phyloP scores from a whole-genome alignment of 495 filamentous ascomycete species.

The Hypoxylon cercidicola region DNA sequence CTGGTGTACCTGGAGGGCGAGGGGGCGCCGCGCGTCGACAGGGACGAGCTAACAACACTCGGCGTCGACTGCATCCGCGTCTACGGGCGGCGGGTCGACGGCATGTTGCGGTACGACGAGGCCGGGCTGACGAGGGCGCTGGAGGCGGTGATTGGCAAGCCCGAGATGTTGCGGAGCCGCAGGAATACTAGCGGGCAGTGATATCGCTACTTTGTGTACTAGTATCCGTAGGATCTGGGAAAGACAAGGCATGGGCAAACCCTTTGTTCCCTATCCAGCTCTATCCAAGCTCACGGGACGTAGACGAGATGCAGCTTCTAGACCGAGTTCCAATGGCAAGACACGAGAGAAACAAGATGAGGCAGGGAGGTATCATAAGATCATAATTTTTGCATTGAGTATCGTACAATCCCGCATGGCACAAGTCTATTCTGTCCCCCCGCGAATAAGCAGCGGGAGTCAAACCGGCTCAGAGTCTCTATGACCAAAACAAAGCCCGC shows the following conservation, averaged over 20 bases:
- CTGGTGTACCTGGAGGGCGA: slow-evolving; percentile 81
- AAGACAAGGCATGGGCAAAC: neutral
- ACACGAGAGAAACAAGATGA: neutral
- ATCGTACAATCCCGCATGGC: slow-evolving; percentile 42
- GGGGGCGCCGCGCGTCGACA: slow-evolving; percentile 76
- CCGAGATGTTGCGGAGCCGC: slow-evolving; percentile 68
- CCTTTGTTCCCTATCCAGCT: too few species aligned
- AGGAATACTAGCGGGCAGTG: slow-evolving; percentile 68
- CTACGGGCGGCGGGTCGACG: slow-evolving; percentile 72
- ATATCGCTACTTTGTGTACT: slow-evolving; percentile 14
- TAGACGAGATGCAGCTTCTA: too few species aligned
- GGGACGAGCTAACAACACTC: slow-evolving; percentile 65
- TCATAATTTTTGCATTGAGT: slow-evolving; percentile 32
- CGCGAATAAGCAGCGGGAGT: slow-evolving; percentile 21
- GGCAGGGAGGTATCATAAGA: slow-evolving; percentile 16
- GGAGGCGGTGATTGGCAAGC: slow-evolving; percentile 78
- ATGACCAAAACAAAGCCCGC: slow-evolving; percentile 9
- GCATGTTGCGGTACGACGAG: slow-evolving; percentile 79
- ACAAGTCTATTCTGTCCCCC: slow-evolving; percentile 24
- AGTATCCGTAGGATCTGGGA: neutral
- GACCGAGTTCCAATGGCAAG: too few species aligned
- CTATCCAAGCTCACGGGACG: neutral
- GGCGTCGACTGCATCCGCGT: slow-evolving; percentile 82
- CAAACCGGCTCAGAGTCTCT: slow-evolving; percentile 1
- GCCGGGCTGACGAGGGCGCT: slow-evolving; percentile 78